These are phyloP conservation scores for Candida nitratophila DNA, from an alignment of 805 yeast genomes.

Conservation along the genomic window DNA sequence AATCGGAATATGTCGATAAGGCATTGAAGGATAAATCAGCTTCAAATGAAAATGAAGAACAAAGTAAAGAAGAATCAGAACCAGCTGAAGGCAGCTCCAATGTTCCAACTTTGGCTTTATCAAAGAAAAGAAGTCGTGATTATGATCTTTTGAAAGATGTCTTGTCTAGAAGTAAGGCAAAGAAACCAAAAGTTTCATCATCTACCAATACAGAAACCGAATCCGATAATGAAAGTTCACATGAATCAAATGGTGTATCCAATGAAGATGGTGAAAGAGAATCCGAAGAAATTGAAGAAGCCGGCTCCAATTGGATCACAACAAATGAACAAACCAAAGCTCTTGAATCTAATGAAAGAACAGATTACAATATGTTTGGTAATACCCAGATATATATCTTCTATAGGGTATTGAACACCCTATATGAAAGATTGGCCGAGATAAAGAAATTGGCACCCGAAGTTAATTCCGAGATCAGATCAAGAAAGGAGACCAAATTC, in stretches of 20 bases:
- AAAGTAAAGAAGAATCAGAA: background rate
- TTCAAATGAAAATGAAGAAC: constrained; percentile 6
- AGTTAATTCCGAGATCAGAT: constrained; percentile 67
- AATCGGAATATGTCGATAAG: constrained; percentile 40
- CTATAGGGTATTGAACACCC: constrained; percentile 74
- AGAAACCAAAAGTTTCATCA: constrained; percentile 20
- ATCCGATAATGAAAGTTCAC: constrained; percentile 15
- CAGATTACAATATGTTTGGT: constrained; percentile 70
- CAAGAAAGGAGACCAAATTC: constrained; percentile 60
- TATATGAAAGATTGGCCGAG: constrained; percentile 75
- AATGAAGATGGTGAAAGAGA: constrained; percentile 16
- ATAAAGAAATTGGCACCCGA: constrained; percentile 62
- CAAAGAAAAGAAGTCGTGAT: constrained; percentile 42
- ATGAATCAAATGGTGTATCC: constrained; percentile 9
- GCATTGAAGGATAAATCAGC: constrained; percentile 26
- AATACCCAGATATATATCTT: constrained; percentile 86
- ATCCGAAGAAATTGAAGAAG: constrained; percentile 25
- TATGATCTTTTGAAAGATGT: constrained; percentile 59
- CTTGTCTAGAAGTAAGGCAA: constrained; percentile 41
- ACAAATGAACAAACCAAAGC: constrained; percentile 18
- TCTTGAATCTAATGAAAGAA: constrained; percentile 25
- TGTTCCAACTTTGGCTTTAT: constrained; percentile 20
- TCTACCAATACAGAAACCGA: constrained; percentile 10
- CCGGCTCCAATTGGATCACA: constrained; percentile 27
- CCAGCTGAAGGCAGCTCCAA: constrained; percentile 8